These are phyloP conservation scores for Celoporthe dispersa DNA, from an alignment of 2,329 filamentous ascomycete species.

Conservation along the genomic window DNA sequence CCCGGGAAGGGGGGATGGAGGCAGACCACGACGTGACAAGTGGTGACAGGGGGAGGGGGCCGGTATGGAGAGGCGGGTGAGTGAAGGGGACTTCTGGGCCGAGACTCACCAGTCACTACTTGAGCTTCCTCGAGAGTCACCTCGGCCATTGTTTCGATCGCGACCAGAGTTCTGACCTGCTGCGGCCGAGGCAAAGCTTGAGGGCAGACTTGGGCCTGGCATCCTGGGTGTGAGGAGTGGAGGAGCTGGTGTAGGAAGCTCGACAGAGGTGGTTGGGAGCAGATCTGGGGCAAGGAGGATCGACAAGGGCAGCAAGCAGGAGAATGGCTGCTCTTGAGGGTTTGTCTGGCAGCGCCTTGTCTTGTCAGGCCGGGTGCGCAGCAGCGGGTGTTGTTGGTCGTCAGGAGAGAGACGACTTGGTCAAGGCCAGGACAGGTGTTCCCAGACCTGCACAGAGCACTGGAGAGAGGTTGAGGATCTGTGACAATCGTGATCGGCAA, in stretches of 20 bases:
- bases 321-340: background rate
- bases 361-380: background rate
- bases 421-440: background rate
- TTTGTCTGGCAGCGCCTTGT: background rate
- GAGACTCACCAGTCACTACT: slow-evolving; percentile 74
- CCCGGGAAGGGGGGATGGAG: background rate
- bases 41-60: background rate
- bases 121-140: slow-evolving; percentile 57
- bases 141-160: slow-evolving; percentile 63
- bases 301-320: background rate
- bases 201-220: slow-evolving; percentile 73
- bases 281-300: background rate
- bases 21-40: background rate
- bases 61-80: slow-evolving; percentile 20
- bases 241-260: background rate
- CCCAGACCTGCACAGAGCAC: background rate
- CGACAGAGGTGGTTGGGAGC: slow-evolving; percentile 4
- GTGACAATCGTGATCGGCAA: background rate
- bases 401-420: background rate
- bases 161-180: slow-evolving; percentile 72
- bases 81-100: background rate
- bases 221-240: slow-evolving; percentile 41
- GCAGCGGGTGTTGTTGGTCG: background rate
- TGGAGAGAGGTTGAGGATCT: background rate
- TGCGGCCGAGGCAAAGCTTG: slow-evolving; percentile 83